A percentile compares a stretch with the other conserved stretches of the same genome.
phyloP scores from a whole-genome alignment of 192 early-diverging fungal genomes.

The Backusella morwellensis region DNA sequence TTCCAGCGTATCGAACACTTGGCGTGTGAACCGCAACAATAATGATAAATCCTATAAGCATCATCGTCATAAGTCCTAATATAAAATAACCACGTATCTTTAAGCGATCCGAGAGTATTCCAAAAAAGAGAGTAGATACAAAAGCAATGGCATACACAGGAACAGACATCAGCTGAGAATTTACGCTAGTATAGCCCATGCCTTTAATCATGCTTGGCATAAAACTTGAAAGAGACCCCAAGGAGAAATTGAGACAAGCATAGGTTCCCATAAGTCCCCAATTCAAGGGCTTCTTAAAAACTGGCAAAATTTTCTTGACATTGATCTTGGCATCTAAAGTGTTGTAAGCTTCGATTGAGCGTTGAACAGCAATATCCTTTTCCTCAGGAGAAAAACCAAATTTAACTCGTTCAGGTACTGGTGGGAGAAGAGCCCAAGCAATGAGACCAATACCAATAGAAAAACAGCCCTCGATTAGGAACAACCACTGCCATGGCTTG shows the following conservation, averaged over 20 bases:
- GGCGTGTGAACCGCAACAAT: not conserved
- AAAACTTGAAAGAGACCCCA: slow-evolving; percentile 6
- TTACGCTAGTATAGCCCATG: slow-evolving; percentile 13
- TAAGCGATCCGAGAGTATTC: not conserved
- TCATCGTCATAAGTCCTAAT: not conserved
- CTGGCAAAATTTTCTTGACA: not conserved
- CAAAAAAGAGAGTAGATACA: slow-evolving; percentile 16
- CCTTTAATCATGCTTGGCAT: slow-evolving; percentile 20
- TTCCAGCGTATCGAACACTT: not conserved
- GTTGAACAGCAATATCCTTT: slow-evolving; percentile 9
- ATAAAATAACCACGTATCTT: not conserved
- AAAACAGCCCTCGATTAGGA: not conserved
- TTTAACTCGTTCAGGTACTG: not conserved
- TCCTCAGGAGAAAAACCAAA: slow-evolving; percentile 1
- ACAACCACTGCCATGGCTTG: not conserved
- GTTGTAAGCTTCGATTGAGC: slow-evolving; percentile 11
- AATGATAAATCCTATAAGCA: slow-evolving; percentile 12
- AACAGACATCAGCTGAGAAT: slow-evolving; percentile 20
- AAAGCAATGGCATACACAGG: slow-evolving; percentile 15
- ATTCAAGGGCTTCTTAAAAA: not conserved
- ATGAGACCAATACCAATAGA: not conserved
- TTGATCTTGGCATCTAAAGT: slow-evolving; percentile 11
- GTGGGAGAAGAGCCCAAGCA: not conserved
- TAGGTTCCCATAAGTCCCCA: not conserved
- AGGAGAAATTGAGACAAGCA: not conserved